Percentiles rank a stretch among this genome's conserved stretches.
phyloP scores from a whole-genome alignment of 345 rosid genomes.

The Cardamine chenopodiifolia region DNA sequence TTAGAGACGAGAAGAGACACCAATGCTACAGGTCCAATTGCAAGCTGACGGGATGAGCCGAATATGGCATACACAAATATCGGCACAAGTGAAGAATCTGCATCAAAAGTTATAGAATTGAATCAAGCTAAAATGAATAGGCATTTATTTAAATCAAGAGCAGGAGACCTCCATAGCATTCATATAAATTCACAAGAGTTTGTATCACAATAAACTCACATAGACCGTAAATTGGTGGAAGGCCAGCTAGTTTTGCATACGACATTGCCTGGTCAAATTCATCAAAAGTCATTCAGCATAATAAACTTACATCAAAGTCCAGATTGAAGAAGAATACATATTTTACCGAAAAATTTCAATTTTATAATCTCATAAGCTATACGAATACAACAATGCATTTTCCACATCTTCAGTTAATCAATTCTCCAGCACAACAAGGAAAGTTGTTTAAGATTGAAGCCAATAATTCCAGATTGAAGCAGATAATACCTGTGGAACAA shows the following conservation, averaged over 20 bases:
- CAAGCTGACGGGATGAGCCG: slow-evolving; percentile 98
- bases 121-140: neutral
- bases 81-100: slow-evolving; percentile 93
- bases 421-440: slow-evolving; percentile 2
- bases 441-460: neutral
- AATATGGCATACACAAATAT: slow-evolving; percentile 83
- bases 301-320: neutral
- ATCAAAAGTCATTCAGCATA: slow-evolving; percentile 30
- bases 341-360: neutral
- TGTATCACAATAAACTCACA: slow-evolving; percentile 62
- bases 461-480: neutral
- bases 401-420: neutral
- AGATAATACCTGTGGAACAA: slow-evolving; percentile 81
- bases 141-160: neutral
- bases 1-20: slow-evolving; percentile 97
- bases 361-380: slow-evolving; percentile 11
- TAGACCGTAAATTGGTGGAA: slow-evolving; percentile 84
- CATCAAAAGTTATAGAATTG: slow-evolving; percentile 41
- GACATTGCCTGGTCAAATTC: slow-evolving; percentile 90
- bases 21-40: slow-evolving; percentile 98
- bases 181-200: slow-evolving; percentile 7
- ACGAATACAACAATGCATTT: neutral
- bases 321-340: neutral
- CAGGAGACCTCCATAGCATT: neutral
- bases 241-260: slow-evolving; percentile 97